phyloP scores from a whole-genome alignment of 202 grass and related monocot genomes.

The Setaria italica region DNA sequence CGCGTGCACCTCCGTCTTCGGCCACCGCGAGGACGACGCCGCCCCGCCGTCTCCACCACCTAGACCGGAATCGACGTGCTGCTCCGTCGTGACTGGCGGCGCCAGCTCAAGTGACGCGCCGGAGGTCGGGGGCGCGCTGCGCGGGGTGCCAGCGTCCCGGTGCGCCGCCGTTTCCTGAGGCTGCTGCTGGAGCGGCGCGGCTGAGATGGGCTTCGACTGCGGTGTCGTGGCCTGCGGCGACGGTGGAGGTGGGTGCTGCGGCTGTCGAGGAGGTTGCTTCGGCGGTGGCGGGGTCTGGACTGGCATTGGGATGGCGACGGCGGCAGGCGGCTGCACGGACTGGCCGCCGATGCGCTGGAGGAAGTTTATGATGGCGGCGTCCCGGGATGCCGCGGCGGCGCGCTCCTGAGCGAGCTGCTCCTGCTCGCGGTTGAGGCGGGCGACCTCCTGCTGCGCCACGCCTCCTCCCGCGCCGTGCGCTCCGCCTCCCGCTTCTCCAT shows the following conservation, averaged over 20 bases:
- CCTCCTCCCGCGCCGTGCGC: slow-evolving; percentile 79
- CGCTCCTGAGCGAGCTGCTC: slow-evolving; percentile 83
- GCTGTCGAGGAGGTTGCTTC: slow-evolving; percentile 53
- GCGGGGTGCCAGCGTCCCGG: slow-evolving; percentile 38
- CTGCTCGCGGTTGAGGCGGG: slow-evolving; percentile 81
- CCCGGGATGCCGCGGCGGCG: slow-evolving; percentile 68
- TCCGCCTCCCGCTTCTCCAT: slow-evolving; percentile 85
- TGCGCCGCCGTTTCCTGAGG: slow-evolving; percentile 37
- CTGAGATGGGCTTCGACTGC: slow-evolving; percentile 41
- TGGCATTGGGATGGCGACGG: slow-evolving; percentile 35
- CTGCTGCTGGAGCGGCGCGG: slow-evolving; percentile 47
- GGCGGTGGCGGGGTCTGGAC: slow-evolving; percentile 42
- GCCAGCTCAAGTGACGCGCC: slow-evolving; percentile 51
- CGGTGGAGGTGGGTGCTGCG: slow-evolving; percentile 22
- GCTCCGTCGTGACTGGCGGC: slow-evolving; percentile 32
- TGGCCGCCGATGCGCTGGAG: slow-evolving; percentile 80
- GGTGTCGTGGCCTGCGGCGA: slow-evolving; percentile 22
- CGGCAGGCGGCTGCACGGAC: slow-evolving; percentile 42
- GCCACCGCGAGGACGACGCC: slow-evolving; percentile 79
- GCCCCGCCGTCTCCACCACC: slow-evolving; percentile 41
- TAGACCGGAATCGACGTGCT: slow-evolving; percentile 32
- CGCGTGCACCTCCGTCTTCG: slow-evolving; percentile 80
- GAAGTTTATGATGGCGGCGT: slow-evolving; percentile 77
- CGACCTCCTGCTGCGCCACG: slow-evolving; percentile 89
- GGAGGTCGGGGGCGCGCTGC: slow-evolving; percentile 28